Percentiles rank a stretch among this genome's conserved stretches.
Conservation (phyloP, 768 basidiomycete species). For the Leucocoprinus leucothites region DNA sequence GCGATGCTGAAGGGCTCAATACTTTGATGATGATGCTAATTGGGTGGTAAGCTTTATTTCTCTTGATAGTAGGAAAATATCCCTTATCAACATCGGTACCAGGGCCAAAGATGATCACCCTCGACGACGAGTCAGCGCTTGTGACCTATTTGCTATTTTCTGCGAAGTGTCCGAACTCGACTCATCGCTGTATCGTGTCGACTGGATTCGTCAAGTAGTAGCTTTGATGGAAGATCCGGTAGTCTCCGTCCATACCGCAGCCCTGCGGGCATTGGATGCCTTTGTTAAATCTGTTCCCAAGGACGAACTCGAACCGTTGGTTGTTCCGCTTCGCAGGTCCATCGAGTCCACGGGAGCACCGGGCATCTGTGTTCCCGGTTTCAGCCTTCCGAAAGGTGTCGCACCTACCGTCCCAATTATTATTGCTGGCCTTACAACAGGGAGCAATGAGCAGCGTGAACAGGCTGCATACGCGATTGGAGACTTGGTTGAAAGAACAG, state of each 20-base stretch:
- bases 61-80: neutral
- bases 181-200: conserved; percentile 79
- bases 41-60: conserved; percentile 62
- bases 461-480: conserved; percentile 95
- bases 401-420: conserved; percentile 83
- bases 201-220: conserved; percentile 92
- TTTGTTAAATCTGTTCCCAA: conserved; percentile 91
- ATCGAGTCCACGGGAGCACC: conserved; percentile 84
- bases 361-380: conserved; percentile 78
- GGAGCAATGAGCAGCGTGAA: conserved; percentile 93
- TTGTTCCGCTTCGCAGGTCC: conserved; percentile 83
- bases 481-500: conserved; percentile 89
- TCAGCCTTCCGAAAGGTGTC: conserved; percentile 80
- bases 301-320: conserved; percentile 88
- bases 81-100: conserved; percentile 3
- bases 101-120: conserved; percentile 82
- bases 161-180: conserved; percentile 84
- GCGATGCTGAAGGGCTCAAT: conserved; percentile 85
- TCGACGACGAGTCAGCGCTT: conserved; percentile 72
- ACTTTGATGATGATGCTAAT: conserved; percentile 85
- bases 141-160: conserved; percentile 75
- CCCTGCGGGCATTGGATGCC: conserved; percentile 78
- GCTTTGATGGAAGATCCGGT: conserved; percentile 77
- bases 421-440: conserved; percentile 89
- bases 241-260: conserved; percentile 74